Conservation (phyloP, 768 basidiomycete genomes). For the Leucocoprinus birnbaumii region DNA sequence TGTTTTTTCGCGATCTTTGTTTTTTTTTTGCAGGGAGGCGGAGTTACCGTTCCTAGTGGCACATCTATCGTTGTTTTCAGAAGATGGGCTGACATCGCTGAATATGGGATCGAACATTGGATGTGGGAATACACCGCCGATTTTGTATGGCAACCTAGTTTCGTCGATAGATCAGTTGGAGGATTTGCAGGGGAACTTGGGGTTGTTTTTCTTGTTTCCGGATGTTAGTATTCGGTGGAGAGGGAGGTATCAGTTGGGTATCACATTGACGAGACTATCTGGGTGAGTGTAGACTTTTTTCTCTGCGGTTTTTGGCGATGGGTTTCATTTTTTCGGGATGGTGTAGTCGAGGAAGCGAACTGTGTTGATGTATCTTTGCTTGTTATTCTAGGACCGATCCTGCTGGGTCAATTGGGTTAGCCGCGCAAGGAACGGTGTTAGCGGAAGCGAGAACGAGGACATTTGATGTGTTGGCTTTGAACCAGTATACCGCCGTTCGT, state of each 20-base stretch:
- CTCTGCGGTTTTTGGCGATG: conserved; percentile 1
- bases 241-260: conserved; percentile 73
- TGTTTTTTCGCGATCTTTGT: too few relatives aligned
- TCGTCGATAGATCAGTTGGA: conserved; percentile 78
- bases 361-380: not conserved
- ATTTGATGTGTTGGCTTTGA: conserved; percentile 76
- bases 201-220: conserved; percentile 88
- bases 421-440: conserved; percentile 61
- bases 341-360: too few relatives aligned
- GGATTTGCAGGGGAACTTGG: conserved; percentile 75
- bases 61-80: conserved; percentile 72
- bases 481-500: conserved; percentile 80
- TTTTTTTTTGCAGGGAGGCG: conserved; percentile 52
- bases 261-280: conserved; percentile 71
- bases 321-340: not conserved
- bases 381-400: conserved; percentile 33
- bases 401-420: conserved; percentile 36
- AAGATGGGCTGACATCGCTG: conserved; percentile 59
- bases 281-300: conserved; percentile 47
- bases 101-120: conserved; percentile 63
- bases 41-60: conserved; percentile 89
- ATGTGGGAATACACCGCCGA: conserved; percentile 45
- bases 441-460: conserved; percentile 69
- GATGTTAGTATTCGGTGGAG: conserved; percentile 84
- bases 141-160: conserved; percentile 85